Conservation (phyloP, 257 asterid genomes). For the Marsdenia floribunda region DNA sequence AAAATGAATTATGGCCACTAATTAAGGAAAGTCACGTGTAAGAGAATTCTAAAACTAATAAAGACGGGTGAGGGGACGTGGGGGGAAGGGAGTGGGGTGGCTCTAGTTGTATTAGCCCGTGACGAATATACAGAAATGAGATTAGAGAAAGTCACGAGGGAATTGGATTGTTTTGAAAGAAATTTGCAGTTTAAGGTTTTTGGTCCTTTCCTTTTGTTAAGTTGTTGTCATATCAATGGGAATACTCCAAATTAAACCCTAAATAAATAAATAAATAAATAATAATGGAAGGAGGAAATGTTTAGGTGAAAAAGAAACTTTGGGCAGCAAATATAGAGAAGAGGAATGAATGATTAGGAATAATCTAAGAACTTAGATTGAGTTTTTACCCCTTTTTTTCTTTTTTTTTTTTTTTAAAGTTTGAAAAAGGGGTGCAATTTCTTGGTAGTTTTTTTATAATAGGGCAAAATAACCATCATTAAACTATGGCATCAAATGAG, state of each 20-base stretch:
- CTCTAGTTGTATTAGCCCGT: slow-evolving; percentile 15
- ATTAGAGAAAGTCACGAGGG: slow-evolving; percentile 10
- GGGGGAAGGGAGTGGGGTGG: neutral
- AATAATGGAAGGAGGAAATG: neutral
- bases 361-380: neutral
- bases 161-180: too few species aligned
- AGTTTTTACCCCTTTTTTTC: neutral
- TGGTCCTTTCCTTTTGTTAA: slow-evolving; percentile 9
- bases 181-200: slow-evolving; percentile 18
- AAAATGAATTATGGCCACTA: slow-evolving; percentile 25
- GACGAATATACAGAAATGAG: slow-evolving; percentile 14
- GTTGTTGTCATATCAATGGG: slow-evolving; percentile 26
- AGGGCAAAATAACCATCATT: neutral
- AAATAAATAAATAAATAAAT: neutral
- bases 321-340: too few species aligned
- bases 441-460: neutral
- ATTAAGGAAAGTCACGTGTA: slow-evolving; percentile 42
- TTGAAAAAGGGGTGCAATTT: neutral
- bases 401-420: too few species aligned
- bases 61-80: too few species aligned
- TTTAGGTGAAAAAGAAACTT: neutral
- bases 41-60: slow-evolving; percentile 7
- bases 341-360: neutral
- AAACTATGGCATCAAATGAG: neutral
- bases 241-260: slow-evolving; percentile 7